Evolutionary conservation across 805 yeast species (phyloP), one percentile per base, ranked within the genome.

Genomic region (Metschnikowia vanudenii): DNA sequence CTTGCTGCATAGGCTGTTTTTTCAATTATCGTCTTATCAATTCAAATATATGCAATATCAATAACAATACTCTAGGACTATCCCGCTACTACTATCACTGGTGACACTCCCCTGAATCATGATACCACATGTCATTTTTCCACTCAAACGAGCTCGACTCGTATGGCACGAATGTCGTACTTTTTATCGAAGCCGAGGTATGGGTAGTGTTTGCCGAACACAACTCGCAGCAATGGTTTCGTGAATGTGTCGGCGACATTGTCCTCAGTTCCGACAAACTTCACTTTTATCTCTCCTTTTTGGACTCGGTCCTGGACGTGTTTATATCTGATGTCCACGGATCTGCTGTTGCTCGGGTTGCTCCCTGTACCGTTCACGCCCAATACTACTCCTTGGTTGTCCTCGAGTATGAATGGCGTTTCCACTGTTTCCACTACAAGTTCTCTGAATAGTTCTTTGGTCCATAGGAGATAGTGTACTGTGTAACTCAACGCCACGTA

Each of bases 371-470:
- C 47, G 14, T 33, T 46, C 29, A 46, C 43, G 17, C 29, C 41
- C 11, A 30, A 16, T 5, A 46, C 42, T 14, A 46, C 43, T 13
- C 49, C 49, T 14, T 14, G n/a, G 26, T 46, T 46, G 37, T 41
- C 49, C 17, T 41, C 46, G 19, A 46, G 22, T 18, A 46, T 30
- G 22, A 33, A 28, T 3, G 43, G 40, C 3, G 22, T 32, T 10
- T 37, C 39, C n/a, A 29, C n/a, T 9, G 39, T 17, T 26, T 28
- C 22, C 8, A 46, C 20, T 12, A 43, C 43, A 8, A 38, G 11
- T 13, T 46, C 46, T 3, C 18, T 7, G 10, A 37, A 12, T 13
- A 43, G 3, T 2, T 32, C 37, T 14, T 12, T 16, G 8, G n/a
- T 16, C 46, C 46, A 43, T 19, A 19, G 18, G 5, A 31, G 12